Percentiles rank a stretch among this genome's conserved stretches.
Evolutionary conservation across 1,284 basidiomycete species (phyloP).

Genomic region (Clitocybe nebularis): DNA sequence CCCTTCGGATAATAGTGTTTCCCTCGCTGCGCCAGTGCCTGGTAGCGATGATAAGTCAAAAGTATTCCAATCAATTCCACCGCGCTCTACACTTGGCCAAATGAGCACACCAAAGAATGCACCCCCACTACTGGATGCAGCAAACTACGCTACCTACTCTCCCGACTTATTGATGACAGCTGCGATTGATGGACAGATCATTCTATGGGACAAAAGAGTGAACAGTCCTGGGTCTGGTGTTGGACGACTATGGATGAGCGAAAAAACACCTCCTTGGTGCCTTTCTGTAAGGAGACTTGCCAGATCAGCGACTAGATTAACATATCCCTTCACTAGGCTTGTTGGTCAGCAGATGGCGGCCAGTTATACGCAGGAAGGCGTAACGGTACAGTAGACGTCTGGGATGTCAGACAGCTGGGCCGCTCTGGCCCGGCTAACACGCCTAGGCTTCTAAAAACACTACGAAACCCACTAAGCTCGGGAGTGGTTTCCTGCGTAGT

Average conservation of each 20-base stretch:
- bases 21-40: conserved; percentile 1
- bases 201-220: conserved; percentile 86
- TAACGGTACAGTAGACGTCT: conserved; percentile 90
- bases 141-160: conserved; percentile 65
- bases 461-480: conserved; percentile 85
- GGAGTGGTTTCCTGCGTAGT: conserved; percentile 90
- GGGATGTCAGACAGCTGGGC: conserved; percentile 82
- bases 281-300: conserved; percentile 61
- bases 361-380: conserved; percentile 91
- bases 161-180: conserved; percentile 86
- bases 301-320: conserved; percentile 6
- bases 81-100: conserved; percentile 23
- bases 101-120: conserved; percentile 63
- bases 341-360: conserved; percentile 87
- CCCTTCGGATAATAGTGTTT: conserved; percentile 13
- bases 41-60: no score
- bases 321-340: conserved; percentile 55
- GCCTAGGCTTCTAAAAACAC: conserved; percentile 73
- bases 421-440: conserved; percentile 54
- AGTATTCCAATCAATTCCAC: conserved; percentile 20
- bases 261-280: conserved; percentile 95
- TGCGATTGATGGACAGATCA: conserved; percentile 89
- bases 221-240: conserved; percentile 65
- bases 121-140: conserved; percentile 63
- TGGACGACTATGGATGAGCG: conserved; percentile 81